These are phyloP conservation scores for Alternaria dauci DNA, from an alignment of 2,329 filamentous ascomycete species.

Conservation along the genomic window DNA sequence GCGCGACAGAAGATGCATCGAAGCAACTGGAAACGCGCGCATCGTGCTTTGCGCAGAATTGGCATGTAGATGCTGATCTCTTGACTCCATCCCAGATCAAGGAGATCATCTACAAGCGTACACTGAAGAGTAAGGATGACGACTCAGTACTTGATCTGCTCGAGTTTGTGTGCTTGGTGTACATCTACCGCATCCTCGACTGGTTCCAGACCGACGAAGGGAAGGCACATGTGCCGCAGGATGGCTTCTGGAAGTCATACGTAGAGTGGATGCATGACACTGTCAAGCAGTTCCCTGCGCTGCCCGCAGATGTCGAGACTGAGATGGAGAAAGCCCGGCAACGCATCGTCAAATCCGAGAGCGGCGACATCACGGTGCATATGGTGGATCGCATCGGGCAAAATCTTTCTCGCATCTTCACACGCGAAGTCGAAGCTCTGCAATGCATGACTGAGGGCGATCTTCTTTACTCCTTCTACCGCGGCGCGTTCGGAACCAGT, in stretches of 20 bases:
- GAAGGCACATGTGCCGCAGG: constrained; percentile 8
- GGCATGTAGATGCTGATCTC: constrained; percentile 15
- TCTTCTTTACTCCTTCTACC: constrained; percentile 13
- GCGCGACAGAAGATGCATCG: not conserved
- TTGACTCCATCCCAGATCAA: constrained; percentile 9
- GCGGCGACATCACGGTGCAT: constrained; percentile 14
- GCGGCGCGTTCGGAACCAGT: constrained; percentile 11
- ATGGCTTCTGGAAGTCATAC: constrained; percentile 16
- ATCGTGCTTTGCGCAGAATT: constrained; percentile 14
- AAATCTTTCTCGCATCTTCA: constrained; percentile 13
- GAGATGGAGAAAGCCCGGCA: constrained; percentile 13
- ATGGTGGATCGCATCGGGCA: constrained; percentile 16
- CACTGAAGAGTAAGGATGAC: constrained; percentile 16
- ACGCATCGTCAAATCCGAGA: constrained; percentile 9
- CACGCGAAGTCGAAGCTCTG: constrained; percentile 12
- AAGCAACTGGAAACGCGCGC: constrained; percentile 10
- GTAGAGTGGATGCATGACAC: constrained; percentile 16
- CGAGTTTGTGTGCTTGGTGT: constrained; percentile 12
- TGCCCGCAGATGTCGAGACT: constrained; percentile 5
- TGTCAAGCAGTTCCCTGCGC: constrained; percentile 9
- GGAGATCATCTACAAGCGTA: constrained; percentile 10
- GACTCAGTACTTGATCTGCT: constrained; percentile 14
- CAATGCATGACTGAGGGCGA: constrained; percentile 17
- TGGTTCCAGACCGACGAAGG: constrained; percentile 14
- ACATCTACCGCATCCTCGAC: constrained; percentile 11